Evolutionary conservation across 108 stramenopile genomes (phyloP).

Genomic region (Nitzschia inconspicua): DNA sequence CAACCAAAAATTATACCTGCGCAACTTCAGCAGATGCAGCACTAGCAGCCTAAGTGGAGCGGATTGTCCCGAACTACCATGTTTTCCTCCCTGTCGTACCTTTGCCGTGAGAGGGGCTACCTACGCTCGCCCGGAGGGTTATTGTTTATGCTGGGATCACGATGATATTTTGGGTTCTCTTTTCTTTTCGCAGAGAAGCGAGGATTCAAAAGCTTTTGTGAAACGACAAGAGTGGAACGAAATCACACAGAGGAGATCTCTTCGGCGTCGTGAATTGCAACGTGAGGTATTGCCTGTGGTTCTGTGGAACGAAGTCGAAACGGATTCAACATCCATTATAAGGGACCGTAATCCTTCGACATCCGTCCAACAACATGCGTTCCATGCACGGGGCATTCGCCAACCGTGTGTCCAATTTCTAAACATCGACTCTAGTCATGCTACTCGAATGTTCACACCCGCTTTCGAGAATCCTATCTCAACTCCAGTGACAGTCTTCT

Average conservation of each 20-base stretch:
- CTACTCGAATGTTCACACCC: constrained; percentile 70
- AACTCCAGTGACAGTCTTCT: constrained; percentile 70
- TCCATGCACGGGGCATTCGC: background rate
- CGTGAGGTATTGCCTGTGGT: constrained; percentile 35
- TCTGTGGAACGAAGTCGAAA: constrained; percentile 9
- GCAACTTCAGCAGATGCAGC: background rate
- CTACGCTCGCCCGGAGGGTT: constrained; percentile 75
- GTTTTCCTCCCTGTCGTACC: constrained; percentile 8
- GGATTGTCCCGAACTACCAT: too few relatives aligned
- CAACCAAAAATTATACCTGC: background rate
- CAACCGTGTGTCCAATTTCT: constrained; percentile 62
- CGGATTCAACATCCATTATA: too few relatives aligned
- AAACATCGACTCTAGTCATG: constrained; percentile 56
- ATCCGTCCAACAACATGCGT: too few relatives aligned
- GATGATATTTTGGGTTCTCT: constrained; percentile 20
- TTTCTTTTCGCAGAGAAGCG: too few relatives aligned
- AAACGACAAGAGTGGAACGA: background rate
- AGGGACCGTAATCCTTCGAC: too few relatives aligned
- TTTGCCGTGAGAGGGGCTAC: constrained; percentile 75
- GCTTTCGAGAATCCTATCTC: constrained; percentile 58
- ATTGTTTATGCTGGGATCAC: constrained; percentile 63
- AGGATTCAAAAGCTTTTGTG: background rate
- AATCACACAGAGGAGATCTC: background rate
- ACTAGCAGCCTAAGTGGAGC: too few relatives aligned
- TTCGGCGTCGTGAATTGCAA: constrained; percentile 27